Evolutionary conservation across 1,284 basidiomycete species (phyloP), one percentile per base, ranked within the genome.

Genomic region (Sutorius eximius): DNA sequence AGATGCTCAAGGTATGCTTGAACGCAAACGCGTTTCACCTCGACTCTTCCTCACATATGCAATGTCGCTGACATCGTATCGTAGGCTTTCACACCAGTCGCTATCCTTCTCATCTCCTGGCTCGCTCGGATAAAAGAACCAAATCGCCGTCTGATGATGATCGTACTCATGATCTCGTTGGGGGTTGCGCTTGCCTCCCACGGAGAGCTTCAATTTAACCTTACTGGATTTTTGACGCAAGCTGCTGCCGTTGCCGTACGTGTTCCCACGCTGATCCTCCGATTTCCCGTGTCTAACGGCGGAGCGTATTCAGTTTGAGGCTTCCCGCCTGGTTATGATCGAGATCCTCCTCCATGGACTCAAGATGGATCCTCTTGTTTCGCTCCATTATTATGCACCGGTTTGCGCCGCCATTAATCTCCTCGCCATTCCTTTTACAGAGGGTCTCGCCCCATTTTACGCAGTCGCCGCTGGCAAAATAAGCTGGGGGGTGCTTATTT

Each of bases 361-460:
- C 72, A 96, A 98, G 79, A 93, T 98, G 95, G 93, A 97, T 73
- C 95, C 95, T 3, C 82, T 98, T 30, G 93, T 96, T 27, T 97
- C 93, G 33, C 78, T 98, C 53, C 93, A 98, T 77, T 98, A 97
- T 80, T 95, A 94, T 71, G 93, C 93, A 10, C 93, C 93, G n/a
- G 91, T 98, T 52, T 98, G 96, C 71, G 95, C 95, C 2, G 72
- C 81, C 57, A 89, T 98, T 78, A 98, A 98, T 75, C 81, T 93
- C 36, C 68, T 82, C 53, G 77, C 95, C 55, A 73, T 98, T 29
- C 91, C 93, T 27, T 90, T 97, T 75, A 91, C 89, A 1, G 95
- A 98, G 74, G 95, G 95, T 9, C 75, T 95, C 22, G 88, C 82
- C 53, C 95, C 95, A 0, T 93, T 98, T 77, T 86, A 86, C 67